Percentiles rank a stretch among this genome's conserved stretches.
phyloP scores from a whole-genome alignment of 1,139 yeast species.

The Scheffersomyces titani region DNA sequence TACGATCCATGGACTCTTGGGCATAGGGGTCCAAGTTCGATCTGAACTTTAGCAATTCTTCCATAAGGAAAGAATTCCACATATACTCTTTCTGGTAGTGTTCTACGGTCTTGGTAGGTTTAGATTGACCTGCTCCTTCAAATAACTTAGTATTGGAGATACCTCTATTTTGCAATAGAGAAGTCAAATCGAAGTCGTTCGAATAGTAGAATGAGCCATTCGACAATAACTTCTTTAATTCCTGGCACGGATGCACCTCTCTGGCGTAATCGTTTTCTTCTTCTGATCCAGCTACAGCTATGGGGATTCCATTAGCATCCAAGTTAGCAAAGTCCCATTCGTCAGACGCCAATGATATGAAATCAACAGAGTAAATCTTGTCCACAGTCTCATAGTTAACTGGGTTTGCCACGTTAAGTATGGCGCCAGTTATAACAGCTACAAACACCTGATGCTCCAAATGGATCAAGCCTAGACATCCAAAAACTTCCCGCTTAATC shows the following conservation, averaged over 20 bases:
- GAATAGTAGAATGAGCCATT: conserved; percentile 94
- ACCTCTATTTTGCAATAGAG: conserved; percentile 75
- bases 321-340: conserved; percentile 80
- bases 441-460: conserved; percentile 68
- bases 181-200: conserved; percentile 87
- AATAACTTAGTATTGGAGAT: conserved; percentile 27
- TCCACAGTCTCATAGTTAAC: conserved; percentile 77
- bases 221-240: conserved; percentile 70
- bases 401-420: conserved; percentile 80
- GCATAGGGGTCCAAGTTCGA: conserved; percentile 64
- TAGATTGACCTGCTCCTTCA: conserved; percentile 25
- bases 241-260: conserved; percentile 81
- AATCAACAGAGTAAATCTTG: conserved; percentile 81
- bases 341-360: conserved; percentile 67
- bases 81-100: conserved; percentile 80
- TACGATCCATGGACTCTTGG: conserved; percentile 63
- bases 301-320: conserved; percentile 64
- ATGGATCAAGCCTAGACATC: conserved; percentile 83
- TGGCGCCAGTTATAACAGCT: conserved; percentile 75
- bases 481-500: conserved; percentile 61
- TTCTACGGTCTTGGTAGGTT: conserved; percentile 32
- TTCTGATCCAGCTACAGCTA: conserved; percentile 16
- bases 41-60: conserved; percentile 75
- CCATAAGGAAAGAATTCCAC: conserved; percentile 96
- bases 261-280: conserved; percentile 24